These are phyloP conservation scores for Aspergillus sojae DNA, from an alignment of 2,329 filamentous ascomycete genomes.

Conservation along the genomic window DNA sequence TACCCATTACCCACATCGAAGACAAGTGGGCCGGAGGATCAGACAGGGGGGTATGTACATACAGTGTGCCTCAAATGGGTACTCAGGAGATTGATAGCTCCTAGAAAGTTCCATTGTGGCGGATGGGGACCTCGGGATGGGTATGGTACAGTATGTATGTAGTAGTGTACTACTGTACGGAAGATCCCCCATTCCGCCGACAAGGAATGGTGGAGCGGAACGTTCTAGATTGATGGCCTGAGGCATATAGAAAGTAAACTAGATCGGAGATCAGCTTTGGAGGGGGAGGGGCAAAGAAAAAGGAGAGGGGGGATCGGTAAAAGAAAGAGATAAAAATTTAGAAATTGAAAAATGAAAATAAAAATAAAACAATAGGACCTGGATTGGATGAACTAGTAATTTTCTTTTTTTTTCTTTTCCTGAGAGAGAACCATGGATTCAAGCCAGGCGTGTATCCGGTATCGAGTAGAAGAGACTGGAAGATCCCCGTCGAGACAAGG, in stretches of 20 bases:
- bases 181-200: conserved; percentile 6
- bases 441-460: neutral
- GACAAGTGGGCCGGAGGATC: neutral
- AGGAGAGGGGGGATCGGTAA: neutral
- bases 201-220: conserved; percentile 29
- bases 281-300: neutral
- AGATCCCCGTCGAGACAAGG: conserved; percentile 10
- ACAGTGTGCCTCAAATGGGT: neutral
- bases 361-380: neutral
- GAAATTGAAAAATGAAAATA: neutral
- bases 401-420: neutral
- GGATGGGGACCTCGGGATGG: neutral
- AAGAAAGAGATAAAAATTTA: neutral
- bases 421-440: neutral
- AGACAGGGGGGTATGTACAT: neutral
- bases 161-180: neutral
- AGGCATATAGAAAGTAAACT: conserved; percentile 8
- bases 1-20: no score
- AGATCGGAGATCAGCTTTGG: neutral
- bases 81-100: no score
- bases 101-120: neutral
- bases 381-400: no score
- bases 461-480: conserved; percentile 2
- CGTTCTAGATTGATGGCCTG: conserved; percentile 35
- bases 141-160: neutral